Conservation (phyloP, 2,329 filamentous ascomycete genomes). For the Sclerotinia nivalis region DNA sequence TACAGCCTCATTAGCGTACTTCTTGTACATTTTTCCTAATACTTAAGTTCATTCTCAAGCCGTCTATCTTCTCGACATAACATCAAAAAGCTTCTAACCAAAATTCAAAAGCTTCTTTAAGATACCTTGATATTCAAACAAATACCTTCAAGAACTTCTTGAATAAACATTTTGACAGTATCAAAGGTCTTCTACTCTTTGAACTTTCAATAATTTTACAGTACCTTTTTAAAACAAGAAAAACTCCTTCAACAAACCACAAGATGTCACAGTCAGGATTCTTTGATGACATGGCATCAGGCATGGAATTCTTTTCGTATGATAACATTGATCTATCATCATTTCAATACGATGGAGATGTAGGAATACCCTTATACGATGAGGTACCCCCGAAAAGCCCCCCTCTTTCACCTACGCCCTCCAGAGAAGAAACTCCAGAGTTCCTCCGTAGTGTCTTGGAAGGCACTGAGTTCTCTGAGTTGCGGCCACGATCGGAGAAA, state of each 20-base stretch:
- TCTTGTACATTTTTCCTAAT: not conserved
- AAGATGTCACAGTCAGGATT: not conserved
- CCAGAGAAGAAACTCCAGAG: too few relatives aligned
- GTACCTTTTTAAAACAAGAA: not conserved
- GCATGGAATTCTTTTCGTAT: not conserved
- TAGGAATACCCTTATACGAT: too few relatives aligned
- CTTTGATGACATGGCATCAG: not conserved
- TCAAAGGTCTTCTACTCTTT: not conserved
- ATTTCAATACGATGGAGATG: not conserved
- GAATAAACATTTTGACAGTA: not conserved
- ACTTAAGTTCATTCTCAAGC: not conserved
- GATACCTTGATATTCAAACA: not conserved
- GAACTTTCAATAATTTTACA: accelerated
- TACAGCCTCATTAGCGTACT: too few relatives aligned
- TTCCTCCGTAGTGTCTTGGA: too few relatives aligned
- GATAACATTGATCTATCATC: not conserved
- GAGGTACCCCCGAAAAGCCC: not conserved
- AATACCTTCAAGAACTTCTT: not conserved
- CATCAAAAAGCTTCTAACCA: not conserved
- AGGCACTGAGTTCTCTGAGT: too few relatives aligned
- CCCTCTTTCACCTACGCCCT: too few relatives aligned
- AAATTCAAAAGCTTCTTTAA: not conserved
- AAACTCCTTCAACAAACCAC: not conserved
- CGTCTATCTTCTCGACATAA: not conserved
- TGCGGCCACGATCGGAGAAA: too few relatives aligned